A percentile compares a stretch with the other conserved stretches of the same genome.
phyloP scores from a whole-genome alignment of 257 asterid species.

The Handroanthus guayacan region DNA sequence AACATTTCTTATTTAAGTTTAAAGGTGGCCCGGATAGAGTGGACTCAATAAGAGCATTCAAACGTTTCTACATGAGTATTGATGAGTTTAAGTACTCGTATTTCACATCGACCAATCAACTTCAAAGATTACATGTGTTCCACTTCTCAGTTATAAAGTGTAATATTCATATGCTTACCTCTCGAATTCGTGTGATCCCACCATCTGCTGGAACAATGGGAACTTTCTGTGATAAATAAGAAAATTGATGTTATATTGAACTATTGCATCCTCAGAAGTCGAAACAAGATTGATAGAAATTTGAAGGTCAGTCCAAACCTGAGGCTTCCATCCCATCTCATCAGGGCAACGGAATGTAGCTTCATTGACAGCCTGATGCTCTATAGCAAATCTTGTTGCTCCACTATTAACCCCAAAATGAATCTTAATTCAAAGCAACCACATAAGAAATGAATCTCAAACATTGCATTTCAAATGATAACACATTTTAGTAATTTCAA shows the following conservation, averaged over 20 bases:
- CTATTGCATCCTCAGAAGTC: background rate
- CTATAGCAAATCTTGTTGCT: conserved; percentile 92
- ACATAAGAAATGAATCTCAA: conserved; percentile 32
- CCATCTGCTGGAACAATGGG: conserved; percentile 69
- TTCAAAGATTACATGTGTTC: background rate
- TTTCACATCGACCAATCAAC: background rate
- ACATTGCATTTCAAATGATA: background rate
- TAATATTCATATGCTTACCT: conserved; percentile 48
- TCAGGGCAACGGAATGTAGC: conserved; percentile 99
- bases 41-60: too few species aligned
- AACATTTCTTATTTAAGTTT: background rate
- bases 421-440: conserved; percentile 54
- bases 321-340: conserved; percentile 99
- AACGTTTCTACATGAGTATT: too few species aligned
- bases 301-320: conserved; percentile 48
- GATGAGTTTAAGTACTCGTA: background rate
- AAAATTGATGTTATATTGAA: background rate
- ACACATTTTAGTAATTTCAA: background rate
- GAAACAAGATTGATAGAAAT: conserved; percentile 21
- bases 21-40: background rate
- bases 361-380: conserved; percentile 91
- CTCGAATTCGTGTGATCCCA: conserved; percentile 58
- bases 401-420: conserved; percentile 99
- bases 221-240: conserved; percentile 63
- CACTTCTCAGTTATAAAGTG: too few species aligned